phyloP scores from a whole-genome alignment of 257 asterid species.

The Solanum habrochaites region DNA sequence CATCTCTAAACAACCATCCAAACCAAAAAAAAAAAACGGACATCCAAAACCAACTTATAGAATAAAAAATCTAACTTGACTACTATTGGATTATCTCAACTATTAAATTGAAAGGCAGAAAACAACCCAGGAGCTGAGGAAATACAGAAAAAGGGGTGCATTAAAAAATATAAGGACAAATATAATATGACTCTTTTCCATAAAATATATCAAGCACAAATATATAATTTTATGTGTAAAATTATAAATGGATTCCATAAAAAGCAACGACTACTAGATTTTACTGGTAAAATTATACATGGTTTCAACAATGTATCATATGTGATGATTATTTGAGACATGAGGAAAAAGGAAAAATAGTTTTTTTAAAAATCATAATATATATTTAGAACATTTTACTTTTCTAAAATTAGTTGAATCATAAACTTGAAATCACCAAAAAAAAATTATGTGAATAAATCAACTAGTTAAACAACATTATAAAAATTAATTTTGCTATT shows the following conservation, averaged over 20 bases:
- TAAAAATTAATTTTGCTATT: neutral
- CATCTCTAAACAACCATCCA: neutral
- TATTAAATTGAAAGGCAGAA: neutral
- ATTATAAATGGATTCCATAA: neutral
- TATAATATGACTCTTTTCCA: neutral
- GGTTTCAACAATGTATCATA: neutral
- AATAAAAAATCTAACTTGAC: neutral
- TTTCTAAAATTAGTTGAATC: neutral
- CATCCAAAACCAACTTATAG: neutral
- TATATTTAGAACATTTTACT: neutral
- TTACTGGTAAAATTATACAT: neutral
- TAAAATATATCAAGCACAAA: neutral
- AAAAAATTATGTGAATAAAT: neutral
- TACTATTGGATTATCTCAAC: neutral
- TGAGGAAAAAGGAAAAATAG: neutral
- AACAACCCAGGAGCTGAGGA: neutral
- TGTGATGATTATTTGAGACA: neutral
- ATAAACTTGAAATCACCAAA: neutral
- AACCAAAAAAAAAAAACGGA: neutral
- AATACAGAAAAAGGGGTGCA: neutral
- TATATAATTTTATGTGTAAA: neutral
- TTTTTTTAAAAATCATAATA: too few species aligned
- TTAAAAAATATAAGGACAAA: neutral
- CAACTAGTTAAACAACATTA: neutral
- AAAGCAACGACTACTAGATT: neutral